Conservation (phyloP, 176 grass and related monocot species). For the Paspalum notatum region DNA sequence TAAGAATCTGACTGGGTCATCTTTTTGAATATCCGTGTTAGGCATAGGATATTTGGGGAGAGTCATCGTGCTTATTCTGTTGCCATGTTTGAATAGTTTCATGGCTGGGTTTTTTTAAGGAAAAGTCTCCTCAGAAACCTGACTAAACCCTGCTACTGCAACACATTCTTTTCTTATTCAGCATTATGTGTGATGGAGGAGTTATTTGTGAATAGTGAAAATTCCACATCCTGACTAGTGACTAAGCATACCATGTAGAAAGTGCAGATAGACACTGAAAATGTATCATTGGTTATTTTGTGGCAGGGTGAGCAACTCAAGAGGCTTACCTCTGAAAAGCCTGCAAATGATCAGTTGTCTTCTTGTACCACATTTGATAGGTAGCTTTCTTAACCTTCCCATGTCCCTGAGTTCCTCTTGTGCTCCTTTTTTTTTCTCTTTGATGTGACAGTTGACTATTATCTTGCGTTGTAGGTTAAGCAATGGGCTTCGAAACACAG, state of each 20-base stretch:
- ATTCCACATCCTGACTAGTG: background rate
- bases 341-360: conserved; percentile 35
- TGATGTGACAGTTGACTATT: conserved; percentile 13
- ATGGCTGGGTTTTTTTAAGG: background rate
- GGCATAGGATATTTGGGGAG: too few relatives aligned
- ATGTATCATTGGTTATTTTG: background rate
- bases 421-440: background rate
- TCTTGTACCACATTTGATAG: conserved; percentile 50
- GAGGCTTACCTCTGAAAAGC: conserved; percentile 46
- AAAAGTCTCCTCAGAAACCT: background rate
- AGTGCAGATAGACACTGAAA: background rate
- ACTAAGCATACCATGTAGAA: background rate
- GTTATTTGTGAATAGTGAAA: background rate
- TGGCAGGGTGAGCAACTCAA: conserved; percentile 87
- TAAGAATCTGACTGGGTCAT: too few relatives aligned
- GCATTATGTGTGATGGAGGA: background rate
- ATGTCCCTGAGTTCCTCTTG: background rate
- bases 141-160: background rate
- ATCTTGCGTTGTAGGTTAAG: conserved; percentile 31
- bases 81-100: too few relatives aligned
- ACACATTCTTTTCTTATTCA: background rate
- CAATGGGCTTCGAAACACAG: conserved; percentile 44
- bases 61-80: too few relatives aligned
- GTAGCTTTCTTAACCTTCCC: conserved; percentile 28
- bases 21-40: too few relatives aligned